phyloP scores from a whole-genome alignment of 192 early-diverging fungal genomes.

The Entrophospora sp. region DNA sequence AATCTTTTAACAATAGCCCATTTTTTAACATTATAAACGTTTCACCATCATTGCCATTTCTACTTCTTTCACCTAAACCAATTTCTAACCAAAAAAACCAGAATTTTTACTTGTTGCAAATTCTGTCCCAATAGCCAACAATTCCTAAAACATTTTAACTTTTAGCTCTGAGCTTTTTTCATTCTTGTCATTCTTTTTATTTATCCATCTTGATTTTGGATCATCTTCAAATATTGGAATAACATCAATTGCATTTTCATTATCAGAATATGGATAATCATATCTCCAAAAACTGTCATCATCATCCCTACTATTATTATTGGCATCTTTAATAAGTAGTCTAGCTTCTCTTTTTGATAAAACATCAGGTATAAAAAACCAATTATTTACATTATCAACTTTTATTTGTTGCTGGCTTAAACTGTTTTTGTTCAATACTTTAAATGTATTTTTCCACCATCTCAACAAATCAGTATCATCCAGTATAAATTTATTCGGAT shows the following conservation, averaged over 20 bases:
- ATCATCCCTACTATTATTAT: neutral
- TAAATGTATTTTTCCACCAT: slow-evolving; percentile 68
- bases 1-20: too few relatives aligned
- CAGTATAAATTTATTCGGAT: slow-evolving; percentile 52
- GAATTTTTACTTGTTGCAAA: slow-evolving; percentile 61
- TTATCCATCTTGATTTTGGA: slow-evolving; percentile 39
- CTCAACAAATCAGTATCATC: slow-evolving; percentile 54
- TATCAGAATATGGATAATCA: slow-evolving; percentile 31
- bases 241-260: slow-evolving; percentile 26
- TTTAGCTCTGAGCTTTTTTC: slow-evolving; percentile 29
- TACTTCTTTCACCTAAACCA: neutral
- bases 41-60: too few relatives aligned
- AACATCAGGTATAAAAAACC: slow-evolving; percentile 51
- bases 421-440: slow-evolving; percentile 21
- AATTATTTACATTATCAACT: slow-evolving; percentile 19
- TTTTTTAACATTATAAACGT: too few relatives aligned
- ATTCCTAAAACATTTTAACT: slow-evolving; percentile 53
- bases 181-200: slow-evolving; percentile 23
- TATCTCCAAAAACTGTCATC: slow-evolving; percentile 19
- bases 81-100: slow-evolving; percentile 47
- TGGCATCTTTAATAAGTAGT: slow-evolving; percentile 17
- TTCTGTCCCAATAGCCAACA: slow-evolving; percentile 65
- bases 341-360: slow-evolving; percentile 27
- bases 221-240: slow-evolving; percentile 50
- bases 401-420: neutral